These are phyloP conservation scores for Eimeria sp. DNA, from an alignment of 169 alveolate genomes.

Conservation along the genomic window DNA sequence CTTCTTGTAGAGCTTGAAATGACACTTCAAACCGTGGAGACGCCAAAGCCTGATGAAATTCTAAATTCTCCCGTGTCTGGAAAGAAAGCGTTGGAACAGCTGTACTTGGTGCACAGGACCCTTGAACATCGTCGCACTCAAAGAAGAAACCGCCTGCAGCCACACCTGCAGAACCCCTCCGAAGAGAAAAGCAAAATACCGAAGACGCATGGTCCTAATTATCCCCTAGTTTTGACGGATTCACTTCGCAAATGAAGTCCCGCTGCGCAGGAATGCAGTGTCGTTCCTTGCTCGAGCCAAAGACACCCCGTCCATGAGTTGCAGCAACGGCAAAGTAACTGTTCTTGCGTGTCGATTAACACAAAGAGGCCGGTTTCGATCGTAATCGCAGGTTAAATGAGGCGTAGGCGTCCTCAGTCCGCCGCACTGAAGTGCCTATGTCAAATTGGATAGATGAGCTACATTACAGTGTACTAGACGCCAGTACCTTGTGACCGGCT, in stretches of 20 bases:
- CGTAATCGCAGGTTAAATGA: background rate
- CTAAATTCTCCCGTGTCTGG: background rate
- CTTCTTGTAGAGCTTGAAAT: constrained; percentile 10
- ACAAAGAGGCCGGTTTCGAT: background rate
- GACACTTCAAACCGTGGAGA: background rate
- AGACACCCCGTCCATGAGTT: constrained; percentile 1
- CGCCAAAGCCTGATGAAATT: background rate
- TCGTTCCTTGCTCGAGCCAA: background rate
- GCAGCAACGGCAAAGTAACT: background rate
- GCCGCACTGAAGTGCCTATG: background rate
- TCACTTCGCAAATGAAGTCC: background rate
- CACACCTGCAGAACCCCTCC: background rate
- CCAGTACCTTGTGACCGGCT: background rate
- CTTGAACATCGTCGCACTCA: background rate
- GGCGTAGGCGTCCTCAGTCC: background rate
- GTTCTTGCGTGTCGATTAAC: background rate
- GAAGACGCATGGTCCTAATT: background rate
- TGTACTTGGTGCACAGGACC: background rate
- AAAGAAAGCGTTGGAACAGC: background rate
- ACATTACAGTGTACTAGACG: background rate
- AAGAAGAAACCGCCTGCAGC: background rate
- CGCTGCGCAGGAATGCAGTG: background rate
- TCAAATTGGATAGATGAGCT: background rate
- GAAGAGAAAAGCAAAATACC: background rate
- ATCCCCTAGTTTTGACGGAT: background rate